Base-by-base conservation (phyloP, 202 grass and related monocot genomes). In the Elaeis oleifera region DNA sequence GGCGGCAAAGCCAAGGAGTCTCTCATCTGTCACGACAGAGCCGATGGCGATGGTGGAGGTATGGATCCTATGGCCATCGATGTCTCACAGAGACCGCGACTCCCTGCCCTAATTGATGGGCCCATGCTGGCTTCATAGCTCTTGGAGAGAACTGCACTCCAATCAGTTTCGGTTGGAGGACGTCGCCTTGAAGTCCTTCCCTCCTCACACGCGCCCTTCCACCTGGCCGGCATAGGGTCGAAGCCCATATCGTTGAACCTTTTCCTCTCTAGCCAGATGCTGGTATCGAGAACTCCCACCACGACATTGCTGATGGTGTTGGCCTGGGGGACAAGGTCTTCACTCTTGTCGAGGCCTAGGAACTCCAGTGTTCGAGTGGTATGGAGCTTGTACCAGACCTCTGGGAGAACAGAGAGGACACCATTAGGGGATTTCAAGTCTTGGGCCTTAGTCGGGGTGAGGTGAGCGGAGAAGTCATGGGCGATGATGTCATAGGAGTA, bases 331-430 rank as follows among this genome's bases (percentile, higher is more conserved):
- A 77, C 66, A 32, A 82, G 4, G 1, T 49, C 63, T 9, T 54
- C 55, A 1, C 13, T 69, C 21, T 77, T 73, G 56, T 79, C 77
- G 18, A 95, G 60, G 20, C 20, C 20, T 17, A 95, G 44, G 78
- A 95, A 95, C 71, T 95, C 90, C 0, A 86, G 86, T 28, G 86
- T 95, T 24, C 90, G 83, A 48, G 90, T 95, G 1, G 80, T 90
- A 78, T 95, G 90, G 52, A 90, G 80, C 74, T 84, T 39, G 68
- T 87, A 95, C 49, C 64, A 61, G 4, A 65, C 6, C 77, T 95
- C 90, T 11, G 86, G 83, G 72, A 84, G 83, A 6, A 95, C 83
- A 5, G 80, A 80, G 2, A 95, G 31, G 0, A 95, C 90, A 0
- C 90, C 90, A 0, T 49, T 55, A 4, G 58, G 23, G 71, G 2